These are phyloP conservation scores for Trapa bicornis DNA, from an alignment of 345 rosid species.

Conservation along the genomic window DNA sequence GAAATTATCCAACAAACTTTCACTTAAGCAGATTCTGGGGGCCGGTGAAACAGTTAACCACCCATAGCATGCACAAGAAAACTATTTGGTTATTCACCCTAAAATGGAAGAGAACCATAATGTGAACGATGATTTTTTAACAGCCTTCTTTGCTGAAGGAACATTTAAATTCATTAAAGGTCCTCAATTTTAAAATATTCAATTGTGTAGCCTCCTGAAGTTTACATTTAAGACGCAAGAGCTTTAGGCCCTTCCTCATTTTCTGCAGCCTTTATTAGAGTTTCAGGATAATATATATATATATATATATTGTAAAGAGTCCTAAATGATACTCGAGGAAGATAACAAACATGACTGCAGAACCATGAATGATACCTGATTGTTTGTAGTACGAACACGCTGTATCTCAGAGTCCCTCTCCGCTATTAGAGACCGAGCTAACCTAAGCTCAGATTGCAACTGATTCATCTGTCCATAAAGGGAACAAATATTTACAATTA, in stretches of 20 bases:
- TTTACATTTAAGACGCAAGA: no score
- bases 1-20: background rate
- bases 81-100: background rate
- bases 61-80: slow-evolving; percentile 1
- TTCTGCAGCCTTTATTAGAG: no score
- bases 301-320: no score
- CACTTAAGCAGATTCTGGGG: background rate
- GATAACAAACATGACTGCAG: no score
- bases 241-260: no score
- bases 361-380: slow-evolving; percentile 36
- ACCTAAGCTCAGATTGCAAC: slow-evolving; percentile 75
- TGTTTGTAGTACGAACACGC: slow-evolving; percentile 58
- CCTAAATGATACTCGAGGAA: no score
- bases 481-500: background rate
- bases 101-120: background rate
- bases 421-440: slow-evolving; percentile 78
- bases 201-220: no score
- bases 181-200: no score
- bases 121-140: no score
- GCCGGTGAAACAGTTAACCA: background rate
- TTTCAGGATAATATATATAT: no score
- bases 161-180: no score
- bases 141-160: no score
- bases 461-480: slow-evolving; percentile 57
- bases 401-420: slow-evolving; percentile 84